A percentile compares a stretch with the other conserved stretches of the same genome.
These are phyloP conservation scores for Rhodotorula sp. DNA, from an alignment of 1,284 basidiomycete species.

Conservation along the genomic window DNA sequence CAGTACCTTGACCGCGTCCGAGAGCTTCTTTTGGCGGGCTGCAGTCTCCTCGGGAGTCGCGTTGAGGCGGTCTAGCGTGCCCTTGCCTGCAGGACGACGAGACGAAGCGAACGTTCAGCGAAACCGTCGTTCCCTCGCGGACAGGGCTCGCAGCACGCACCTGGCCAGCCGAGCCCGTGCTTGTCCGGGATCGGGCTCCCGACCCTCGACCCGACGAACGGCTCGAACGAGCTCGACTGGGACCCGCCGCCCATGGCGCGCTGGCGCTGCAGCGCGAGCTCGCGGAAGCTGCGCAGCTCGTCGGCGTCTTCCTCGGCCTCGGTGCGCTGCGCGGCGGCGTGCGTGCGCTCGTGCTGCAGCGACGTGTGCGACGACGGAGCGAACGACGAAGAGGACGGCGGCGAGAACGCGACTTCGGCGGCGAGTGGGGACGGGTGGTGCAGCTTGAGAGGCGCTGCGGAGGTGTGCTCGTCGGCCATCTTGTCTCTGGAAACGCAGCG, in stretches of 20 bases:
- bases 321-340: background rate
- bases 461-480: background rate
- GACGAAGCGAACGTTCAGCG: slow-evolving; percentile 6
- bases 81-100: slow-evolving; percentile 67
- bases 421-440: slow-evolving; percentile 18
- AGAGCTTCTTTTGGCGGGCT: slow-evolving; percentile 73
- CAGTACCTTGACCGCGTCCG: slow-evolving; percentile 83
- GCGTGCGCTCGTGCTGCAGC: slow-evolving; percentile 13
- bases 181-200: slow-evolving; percentile 38
- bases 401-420: slow-evolving; percentile 5
- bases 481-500: too few relatives aligned
- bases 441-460: background rate
- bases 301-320: slow-evolving; percentile 19
- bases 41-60: slow-evolving; percentile 71
- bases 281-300: slow-evolving; percentile 24
- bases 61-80: slow-evolving; percentile 78
- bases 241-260: slow-evolving; percentile 4
- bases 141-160: slow-evolving; percentile 55
- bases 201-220: slow-evolving; percentile 31
- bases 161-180: slow-evolving; percentile 90
- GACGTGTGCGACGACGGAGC: background rate
- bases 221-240: slow-evolving; percentile 16
- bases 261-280: slow-evolving; percentile 19
- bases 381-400: slow-evolving; percentile 3
- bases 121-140: slow-evolving; percentile 16